Base-by-base conservation (phyloP, 192 early-diverging fungal species). In the Backusella westeae region DNA sequence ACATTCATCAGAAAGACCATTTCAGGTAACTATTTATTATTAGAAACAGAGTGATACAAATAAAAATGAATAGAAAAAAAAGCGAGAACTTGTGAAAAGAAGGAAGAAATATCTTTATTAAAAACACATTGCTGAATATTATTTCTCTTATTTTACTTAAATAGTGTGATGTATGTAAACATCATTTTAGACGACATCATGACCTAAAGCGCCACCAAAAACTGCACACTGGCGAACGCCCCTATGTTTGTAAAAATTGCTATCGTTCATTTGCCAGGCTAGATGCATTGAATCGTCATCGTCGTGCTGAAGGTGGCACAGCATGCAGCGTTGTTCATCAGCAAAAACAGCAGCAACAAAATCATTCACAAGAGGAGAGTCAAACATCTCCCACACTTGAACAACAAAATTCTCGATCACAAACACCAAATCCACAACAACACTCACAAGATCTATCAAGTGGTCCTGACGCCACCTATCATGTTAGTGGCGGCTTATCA, bases 161-260 rank as follows among this genome's bases (percentile, higher is more conserved):
- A 59, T 69, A 83, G 82, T 83, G 82, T 71, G 66, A 73, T 65
- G 69, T 74, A 36, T 83, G 82, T 34, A 67, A 77, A 34, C 78
- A 79, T 23, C 72, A 73, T 32, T 83, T 83, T 59, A 71, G 82
- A 29, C 87, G 96, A 17, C 92, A 95, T 70, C 96, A 98, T 80
- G 96, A 98, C 83, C 87, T 96, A 52, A 97, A 95, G 81, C 90
- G 96, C 38, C 94, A 95, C 70, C 90, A 92, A 82, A 90, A 92
- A 74, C 80, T 93, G 35, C 94, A 95, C 75, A 89, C 93, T 4
- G 94, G 94, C 41, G 91, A 92, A 70, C 86, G 89, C 72, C 94
- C 94, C 0, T 90, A 91, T 82, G 88, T 86, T 9, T 95, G 94
- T 78, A 81, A 83, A 4, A 86, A 89, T 76, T 95, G 94, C 78